Conservation (phyloP, 305 asterid genomes). For the Fraxinus ornus region DNA sequence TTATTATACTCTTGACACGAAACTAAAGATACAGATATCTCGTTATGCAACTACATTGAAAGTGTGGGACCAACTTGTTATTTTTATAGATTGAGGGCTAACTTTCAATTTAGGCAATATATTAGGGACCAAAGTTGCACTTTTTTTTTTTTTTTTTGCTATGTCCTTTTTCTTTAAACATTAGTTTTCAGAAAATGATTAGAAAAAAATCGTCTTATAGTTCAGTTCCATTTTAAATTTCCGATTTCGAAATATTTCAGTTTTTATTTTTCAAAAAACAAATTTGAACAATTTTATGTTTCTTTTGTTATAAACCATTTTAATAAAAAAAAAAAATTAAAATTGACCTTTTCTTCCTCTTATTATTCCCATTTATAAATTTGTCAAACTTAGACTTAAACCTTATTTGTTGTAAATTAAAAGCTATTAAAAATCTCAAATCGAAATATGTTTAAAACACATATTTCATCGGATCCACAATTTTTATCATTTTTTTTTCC, state of each 20-base stretch:
- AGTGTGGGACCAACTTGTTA: background rate
- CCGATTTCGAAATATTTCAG: background rate
- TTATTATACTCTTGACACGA: background rate
- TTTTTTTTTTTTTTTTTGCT: background rate
- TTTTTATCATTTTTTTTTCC: too few species aligned
- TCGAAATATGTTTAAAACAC: too few species aligned
- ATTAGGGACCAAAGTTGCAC: background rate
- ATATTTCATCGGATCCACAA: too few species aligned
- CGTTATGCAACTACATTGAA: background rate
- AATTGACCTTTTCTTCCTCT: background rate
- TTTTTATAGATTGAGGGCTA: background rate
- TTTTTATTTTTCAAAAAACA: too few species aligned
- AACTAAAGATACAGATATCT: background rate
- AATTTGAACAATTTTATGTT: background rate
- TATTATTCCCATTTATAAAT: background rate
- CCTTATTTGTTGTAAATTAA: too few species aligned
- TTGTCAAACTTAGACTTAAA: background rate
- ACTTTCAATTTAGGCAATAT: background rate
- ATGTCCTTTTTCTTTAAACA: background rate
- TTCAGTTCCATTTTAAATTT: background rate
- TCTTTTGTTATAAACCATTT: background rate
- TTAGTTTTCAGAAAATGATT: background rate
- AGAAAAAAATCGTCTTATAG: background rate
- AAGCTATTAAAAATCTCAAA: too few species aligned
- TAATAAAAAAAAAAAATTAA: too few species aligned